Evolutionary conservation across 495 filamentous ascomycete species (phyloP).

Genomic region (Amorphotheca resinae): DNA sequence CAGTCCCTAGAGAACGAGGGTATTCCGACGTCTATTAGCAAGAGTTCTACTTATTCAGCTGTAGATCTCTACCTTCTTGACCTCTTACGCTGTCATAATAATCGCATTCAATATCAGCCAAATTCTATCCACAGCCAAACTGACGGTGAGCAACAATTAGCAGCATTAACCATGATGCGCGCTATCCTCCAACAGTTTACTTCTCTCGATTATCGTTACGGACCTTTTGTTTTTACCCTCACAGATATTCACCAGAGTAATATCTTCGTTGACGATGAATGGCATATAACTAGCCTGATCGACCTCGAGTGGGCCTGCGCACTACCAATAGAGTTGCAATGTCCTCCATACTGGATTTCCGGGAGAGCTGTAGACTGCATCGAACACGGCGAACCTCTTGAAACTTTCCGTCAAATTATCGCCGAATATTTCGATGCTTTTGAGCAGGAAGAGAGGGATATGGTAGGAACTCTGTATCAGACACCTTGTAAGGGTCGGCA

Average conservation of each 20-base stretch:
- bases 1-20: slow-evolving; percentile 25
- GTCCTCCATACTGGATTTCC: slow-evolving; percentile 26
- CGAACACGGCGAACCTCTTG: neutral
- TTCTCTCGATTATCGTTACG: slow-evolving; percentile 3
- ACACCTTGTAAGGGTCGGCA: no score
- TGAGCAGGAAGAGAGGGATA: slow-evolving; percentile 8
- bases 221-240: slow-evolving; percentile 21
- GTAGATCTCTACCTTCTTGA: slow-evolving; percentile 23
- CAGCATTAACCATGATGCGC: slow-evolving; percentile 1
- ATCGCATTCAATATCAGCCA: slow-evolving; percentile 23
- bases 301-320: slow-evolving; percentile 30
- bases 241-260: slow-evolving; percentile 24
- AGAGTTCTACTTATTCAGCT: slow-evolving; percentile 20
- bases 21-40: slow-evolving; percentile 24
- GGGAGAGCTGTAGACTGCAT: slow-evolving; percentile 19
- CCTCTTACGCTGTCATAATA: slow-evolving; percentile 23
- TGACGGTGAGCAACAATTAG: slow-evolving; percentile 18
- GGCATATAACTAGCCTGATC: slow-evolving; percentile 23
- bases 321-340: slow-evolving; percentile 24
- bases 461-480: no score
- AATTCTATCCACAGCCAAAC: slow-evolving; percentile 22
- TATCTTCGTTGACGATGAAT: slow-evolving; percentile 21
- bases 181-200: slow-evolving; percentile 3
- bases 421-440: slow-evolving; percentile 8
- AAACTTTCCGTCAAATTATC: neutral